These are phyloP conservation scores for Mucor mucedo DNA, from an alignment of 371 early-diverging fungal species.

Conservation along the genomic window DNA sequence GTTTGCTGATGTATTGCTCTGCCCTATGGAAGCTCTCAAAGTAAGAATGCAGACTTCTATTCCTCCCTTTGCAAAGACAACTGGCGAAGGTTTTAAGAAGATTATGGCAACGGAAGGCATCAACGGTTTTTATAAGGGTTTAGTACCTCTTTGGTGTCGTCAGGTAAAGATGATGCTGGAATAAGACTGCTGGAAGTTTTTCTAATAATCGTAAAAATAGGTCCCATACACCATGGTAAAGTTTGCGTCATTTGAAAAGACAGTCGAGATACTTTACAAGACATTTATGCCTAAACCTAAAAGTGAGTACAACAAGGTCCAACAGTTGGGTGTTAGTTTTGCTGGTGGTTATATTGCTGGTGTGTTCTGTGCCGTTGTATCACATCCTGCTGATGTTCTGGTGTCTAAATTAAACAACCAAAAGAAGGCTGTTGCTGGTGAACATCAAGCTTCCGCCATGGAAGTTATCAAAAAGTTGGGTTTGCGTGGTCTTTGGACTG, in stretches of 20 bases:
- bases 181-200: neutral
- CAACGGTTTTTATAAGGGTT: slow-evolving; percentile 74
- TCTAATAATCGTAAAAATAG: neutral
- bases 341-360: slow-evolving; percentile 92
- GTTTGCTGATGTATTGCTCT: slow-evolving; percentile 84
- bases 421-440: slow-evolving; percentile 60
- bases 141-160: slow-evolving; percentile 81
- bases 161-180: slow-evolving; percentile 53
- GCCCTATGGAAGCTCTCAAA: slow-evolving; percentile 85
- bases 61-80: slow-evolving; percentile 71
- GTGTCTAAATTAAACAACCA: slow-evolving; percentile 88
- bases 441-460: slow-evolving; percentile 60
- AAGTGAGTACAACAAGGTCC: slow-evolving; percentile 70
- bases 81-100: slow-evolving; percentile 68
- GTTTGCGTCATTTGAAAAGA: slow-evolving; percentile 89
- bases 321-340: slow-evolving; percentile 85
- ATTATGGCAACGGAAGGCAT: slow-evolving; percentile 67
- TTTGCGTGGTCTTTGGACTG: slow-evolving; percentile 65
- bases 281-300: slow-evolving; percentile 74
- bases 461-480: slow-evolving; percentile 68
- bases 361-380: slow-evolving; percentile 89
- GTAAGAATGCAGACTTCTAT: slow-evolving; percentile 79
- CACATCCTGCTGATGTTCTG: slow-evolving; percentile 95
- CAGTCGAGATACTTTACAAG: slow-evolving; percentile 77
- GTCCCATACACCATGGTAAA: slow-evolving; percentile 95